Base-by-base conservation (phyloP, 352 stramenopile species). In the Pelagophyceae sp. region DNA sequence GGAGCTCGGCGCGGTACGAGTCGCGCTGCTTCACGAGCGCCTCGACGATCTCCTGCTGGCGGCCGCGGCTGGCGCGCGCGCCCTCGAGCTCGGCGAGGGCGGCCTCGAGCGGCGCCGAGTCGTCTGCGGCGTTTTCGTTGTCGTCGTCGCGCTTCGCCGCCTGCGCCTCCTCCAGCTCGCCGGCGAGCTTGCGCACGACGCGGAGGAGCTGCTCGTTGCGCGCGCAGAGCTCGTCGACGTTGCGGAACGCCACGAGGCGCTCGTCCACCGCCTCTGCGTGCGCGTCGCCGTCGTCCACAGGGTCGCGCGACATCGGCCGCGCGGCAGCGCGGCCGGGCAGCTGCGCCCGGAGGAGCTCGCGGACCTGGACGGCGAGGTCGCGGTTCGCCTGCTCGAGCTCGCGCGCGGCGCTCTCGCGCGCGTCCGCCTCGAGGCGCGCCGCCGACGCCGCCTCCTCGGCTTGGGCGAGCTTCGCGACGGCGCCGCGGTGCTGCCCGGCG, bases 191-290 rank as follows among this genome's bases (percentile, higher is more conserved):
- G 20, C 67, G 67, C 35, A 74, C 67, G 67, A 74, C 67, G 20
- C 67, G 33, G 5, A 74, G 67, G 6, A 74, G 67, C 38, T 74
- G 35, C 67, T 74, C 35, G 38, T 74, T 74, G 15, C 67, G 67
- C 38, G 2, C 17, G 17, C 35, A 31, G 17, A 74, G 67, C 33
- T 54, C 67, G 33, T 11, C 15, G 35, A 74, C 67, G 67, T 58
- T n/a, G 2, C 1, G 5, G 23, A 74, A 50, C 2, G n/a, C 67
- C 2, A 74, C 67, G 5, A 74, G 67, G 5, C 35, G 67, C 67
- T 74, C 67, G 23, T 54, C 38, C 15, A 37, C 67, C 29, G 37
- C 15, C 3, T 19, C 61, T 1, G 3, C 61, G 17, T 17, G 17
- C 58, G 23, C 5, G 58, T 65, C 32, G 17, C 32, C 32, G 15